These are phyloP conservation scores for Populus deltoides DNA, from an alignment of 345 rosid species.

Conservation along the genomic window DNA sequence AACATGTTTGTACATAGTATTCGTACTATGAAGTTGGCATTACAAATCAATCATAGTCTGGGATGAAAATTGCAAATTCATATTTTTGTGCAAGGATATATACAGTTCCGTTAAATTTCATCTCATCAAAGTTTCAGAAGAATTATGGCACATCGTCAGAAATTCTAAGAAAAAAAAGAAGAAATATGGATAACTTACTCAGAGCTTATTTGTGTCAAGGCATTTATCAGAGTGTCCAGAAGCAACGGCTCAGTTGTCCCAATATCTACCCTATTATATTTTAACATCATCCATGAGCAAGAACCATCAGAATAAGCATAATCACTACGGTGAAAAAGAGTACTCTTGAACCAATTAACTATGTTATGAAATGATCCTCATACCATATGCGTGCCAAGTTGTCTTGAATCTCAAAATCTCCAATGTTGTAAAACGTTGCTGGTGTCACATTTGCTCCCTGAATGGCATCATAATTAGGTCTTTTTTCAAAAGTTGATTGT, in stretches of 20 bases:
- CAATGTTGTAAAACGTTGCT: constrained; percentile 79
- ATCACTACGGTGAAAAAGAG: not conserved
- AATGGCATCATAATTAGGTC: constrained; percentile 73
- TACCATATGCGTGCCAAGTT: constrained; percentile 86
- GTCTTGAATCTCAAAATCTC: constrained; percentile 88
- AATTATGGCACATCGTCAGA: not conserved
- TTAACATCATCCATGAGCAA: constrained; percentile 11
- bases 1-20: not conserved
- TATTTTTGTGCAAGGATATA: not conserved
- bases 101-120: not conserved
- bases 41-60: not conserved
- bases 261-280: constrained; percentile 71
- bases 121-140: not conserved
- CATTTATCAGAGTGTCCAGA: constrained; percentile 77
- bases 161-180: not conserved
- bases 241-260: constrained; percentile 77
- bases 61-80: not conserved
- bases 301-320: not conserved
- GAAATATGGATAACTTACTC: constrained; percentile 50
- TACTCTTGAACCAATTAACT: not conserved
- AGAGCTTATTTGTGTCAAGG: constrained; percentile 83
- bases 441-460: constrained; percentile 82
- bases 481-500: constrained; percentile 63
- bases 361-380: constrained; percentile 7
- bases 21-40: not conserved